Base-by-base conservation (phyloP, 257 asterid species). In the Perilla frutescens region DNA sequence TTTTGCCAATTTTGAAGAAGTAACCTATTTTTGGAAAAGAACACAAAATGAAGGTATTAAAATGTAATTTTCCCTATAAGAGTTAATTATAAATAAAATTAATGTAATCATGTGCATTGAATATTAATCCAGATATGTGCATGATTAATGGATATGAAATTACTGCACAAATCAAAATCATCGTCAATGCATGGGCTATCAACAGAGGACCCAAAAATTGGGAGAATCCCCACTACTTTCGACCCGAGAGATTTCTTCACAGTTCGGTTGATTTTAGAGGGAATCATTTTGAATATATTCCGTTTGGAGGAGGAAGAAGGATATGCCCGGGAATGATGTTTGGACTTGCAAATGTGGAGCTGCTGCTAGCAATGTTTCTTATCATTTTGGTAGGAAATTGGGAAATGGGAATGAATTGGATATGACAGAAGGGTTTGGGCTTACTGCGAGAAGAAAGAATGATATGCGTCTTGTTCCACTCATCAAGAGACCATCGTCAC, bases 221-320 rank as follows among this genome's bases (percentile, higher is more conserved):
- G 82, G 4, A 48, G n/a, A 39, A 72, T 8, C 51, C 45, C 0
- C 71, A 81, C 0, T 20, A 53, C 14, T 81, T 76, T 48, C 1
- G 54, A 3, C 81, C 82, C 0, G 79, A 76, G 53, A 81, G 81
- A n/a, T 81, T 81, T n/a, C 1, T 31, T 4, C 77, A 72, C 12
- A 57, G 43, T 29, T 29, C 7, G n/a, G 74, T 67, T 11, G 68
- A 72, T 62, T 74, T 39, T 1, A 63, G 2, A 15, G 77, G 80
- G 0, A 49, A 50, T 40, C 26, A 60, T 5, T 60, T 66, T 3
- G 75, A 78, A 5, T 76, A 9, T 4, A 71, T 76, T 8, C 78
- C 84, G 2, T 80, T 80, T 39, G 81, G 84, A 1, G 81, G 73
- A 0, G 81, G 84, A 6, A 80, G 81, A 4, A 80, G 81, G 54